Evolutionary conservation across 2,329 filamentous ascomycete species (phyloP), one percentile per base, ranked within the genome.

Genomic region (Boeremia exigua): DNA sequence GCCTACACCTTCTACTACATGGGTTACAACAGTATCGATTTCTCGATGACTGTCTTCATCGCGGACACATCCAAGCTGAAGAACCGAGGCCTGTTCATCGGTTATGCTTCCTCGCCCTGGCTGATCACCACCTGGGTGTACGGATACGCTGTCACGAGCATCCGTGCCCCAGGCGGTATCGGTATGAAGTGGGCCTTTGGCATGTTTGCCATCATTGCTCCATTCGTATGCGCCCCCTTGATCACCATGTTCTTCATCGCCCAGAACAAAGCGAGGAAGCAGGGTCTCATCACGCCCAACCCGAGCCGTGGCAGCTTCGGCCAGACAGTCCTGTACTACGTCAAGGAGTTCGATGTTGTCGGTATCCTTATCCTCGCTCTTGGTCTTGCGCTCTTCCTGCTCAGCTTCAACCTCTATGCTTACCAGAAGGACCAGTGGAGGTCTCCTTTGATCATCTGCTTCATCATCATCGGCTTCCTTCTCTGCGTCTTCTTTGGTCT

Each of bases 121-220:
- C 62, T 74, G 47, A 67, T 71, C 53, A 73, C 66, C 9, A 66
- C 61, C n/a, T 73, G 69, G 63, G 47, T 71, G 4, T 70, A 67
- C 29, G 68, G 68, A 6, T 66, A 63, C 25, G 65, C 67, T 2
- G 67, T 71, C 28, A 49, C 64, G 3, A 45, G 59, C 6, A 79
- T 79, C 1, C 81, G 87, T 43, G 77, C 87, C 25, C 27, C 36
- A 1, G 62, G 61, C 6, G 73, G 80, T 0, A 79, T 82, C 3
- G 77, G 81, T 7, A 89, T 84, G 82, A 81, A 84, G 39, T 91
- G 88, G 88, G 86, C 80, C 1, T 90, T 87, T 65, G 88, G 87
- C 19, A 80, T 82, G 63, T 90, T 88, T 70, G 78, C 84, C 37
- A 87, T 92, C 60, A 78, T 91, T 55, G 78, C 86, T 3, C 87